A percentile compares a stretch with the other conserved stretches of the same genome.
These are phyloP conservation scores for Strobilomyces dryophilus DNA, from an alignment of 768 basidiomycete genomes.

Conservation along the genomic window DNA sequence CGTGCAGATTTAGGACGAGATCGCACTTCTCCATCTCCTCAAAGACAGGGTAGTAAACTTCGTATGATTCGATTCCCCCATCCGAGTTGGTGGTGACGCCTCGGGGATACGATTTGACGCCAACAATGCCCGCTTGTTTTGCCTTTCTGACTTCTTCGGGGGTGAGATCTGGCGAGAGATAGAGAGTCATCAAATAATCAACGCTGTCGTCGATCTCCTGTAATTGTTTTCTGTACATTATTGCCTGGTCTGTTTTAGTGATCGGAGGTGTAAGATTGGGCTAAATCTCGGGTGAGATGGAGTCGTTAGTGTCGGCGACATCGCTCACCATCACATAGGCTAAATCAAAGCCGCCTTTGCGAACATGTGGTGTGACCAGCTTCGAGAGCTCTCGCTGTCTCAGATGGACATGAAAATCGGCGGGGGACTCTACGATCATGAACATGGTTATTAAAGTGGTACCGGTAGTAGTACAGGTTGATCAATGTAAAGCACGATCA, in stretches of 20 bases:
- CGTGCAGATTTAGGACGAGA: constrained; percentile 95
- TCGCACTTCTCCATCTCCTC: constrained; percentile 89
- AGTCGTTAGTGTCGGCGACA: constrained; percentile 6
- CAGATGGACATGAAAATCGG: constrained; percentile 96
- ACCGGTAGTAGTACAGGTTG: not conserved
- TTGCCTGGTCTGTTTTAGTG: constrained; percentile 72
- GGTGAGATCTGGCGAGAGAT: constrained; percentile 88
- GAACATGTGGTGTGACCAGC: constrained; percentile 87
- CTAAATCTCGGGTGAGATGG: constrained; percentile 37
- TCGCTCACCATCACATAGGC: constrained; percentile 91
- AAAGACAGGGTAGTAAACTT: constrained; percentile 89
- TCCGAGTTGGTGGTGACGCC: constrained; percentile 98
- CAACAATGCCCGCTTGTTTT: constrained; percentile 73
- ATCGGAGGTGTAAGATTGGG: constrained; percentile 92
- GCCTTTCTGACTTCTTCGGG: constrained; percentile 90
- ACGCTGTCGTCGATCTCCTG: constrained; percentile 70
- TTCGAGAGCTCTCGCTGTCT: constrained; percentile 79
- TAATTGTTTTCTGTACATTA: constrained; percentile 75
- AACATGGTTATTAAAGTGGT: constrained; percentile 18
- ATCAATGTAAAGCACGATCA: constrained; percentile 23
- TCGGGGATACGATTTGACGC: constrained; percentile 95
- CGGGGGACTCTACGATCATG: constrained; percentile 47
- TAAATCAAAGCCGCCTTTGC: constrained; percentile 81
- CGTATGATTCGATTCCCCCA: constrained; percentile 94
- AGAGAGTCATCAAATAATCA: constrained; percentile 94